Base-by-base conservation (phyloP, 805 yeast genomes). In the Debaryomyces tyrocola region DNA sequence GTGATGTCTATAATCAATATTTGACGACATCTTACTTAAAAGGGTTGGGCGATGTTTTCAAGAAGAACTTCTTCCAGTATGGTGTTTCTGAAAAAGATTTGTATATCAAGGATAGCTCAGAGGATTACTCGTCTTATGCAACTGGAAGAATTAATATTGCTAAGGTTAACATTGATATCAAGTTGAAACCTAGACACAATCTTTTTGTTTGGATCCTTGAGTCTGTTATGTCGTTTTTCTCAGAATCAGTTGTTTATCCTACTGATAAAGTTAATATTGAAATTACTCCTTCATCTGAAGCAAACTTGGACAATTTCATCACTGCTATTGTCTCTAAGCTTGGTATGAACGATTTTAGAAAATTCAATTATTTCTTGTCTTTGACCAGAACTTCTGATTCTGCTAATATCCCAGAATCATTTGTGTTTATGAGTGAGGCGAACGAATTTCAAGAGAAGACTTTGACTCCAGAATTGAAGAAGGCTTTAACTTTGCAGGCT, bases 391-490 rank as follows among this genome's bases (percentile, higher is more conserved):
- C 96, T 36, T 57, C 85, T 36, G 96, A 90, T 62, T 82, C 86
- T 20, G 63, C 77, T 21, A 76, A 79, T 54, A 73, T 92, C 56
- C 96, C 97, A 31, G 57, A 69, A 38, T 82, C 86, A 52, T 87
- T 78, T 60, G 96, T 89, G 21, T 89, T 81, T 70, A 91, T 94
- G 98, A 75, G 87, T 56, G 99, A 94, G 74, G 82, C 82, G 47
- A 77, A 83, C 50, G 98, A 92, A 64, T 75, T 88, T 70, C 90
- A 85, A 54, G 89, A 82, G 4, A 70, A 80, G 47, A 69, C 87
- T 43, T 75, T 78, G 54, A 76, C 82, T 43, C 69, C 72, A 21
- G 79, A 77, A 50, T 64, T 73, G 44, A 56, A 56, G 34, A 49
- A 49, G 10, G 54, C 64, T n/a, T 62, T 70, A 50, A 74, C 76